Conservation (phyloP, 306 rosid species). For the Crataegus laevigata region DNA sequence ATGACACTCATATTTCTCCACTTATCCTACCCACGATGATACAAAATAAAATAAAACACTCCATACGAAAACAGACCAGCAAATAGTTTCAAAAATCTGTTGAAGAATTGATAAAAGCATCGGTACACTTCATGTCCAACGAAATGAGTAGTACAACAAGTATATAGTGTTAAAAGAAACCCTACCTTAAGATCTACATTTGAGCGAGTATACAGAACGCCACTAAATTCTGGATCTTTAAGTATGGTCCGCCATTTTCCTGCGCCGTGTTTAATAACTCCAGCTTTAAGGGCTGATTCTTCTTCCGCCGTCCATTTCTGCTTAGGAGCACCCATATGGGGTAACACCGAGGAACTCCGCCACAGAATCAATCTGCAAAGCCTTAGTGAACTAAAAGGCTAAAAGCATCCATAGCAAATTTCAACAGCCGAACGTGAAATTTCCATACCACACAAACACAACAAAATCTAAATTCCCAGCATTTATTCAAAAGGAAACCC, state of each 20-base stretch:
- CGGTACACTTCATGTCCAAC: neutral
- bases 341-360: conserved; percentile 17
- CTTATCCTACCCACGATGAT: conserved; percentile 58
- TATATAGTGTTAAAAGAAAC: conserved; percentile 8
- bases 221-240: conserved; percentile 80
- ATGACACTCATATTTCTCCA: conserved; percentile 97
- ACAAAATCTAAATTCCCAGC: neutral
- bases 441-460: neutral
- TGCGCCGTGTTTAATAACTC: conserved; percentile 92
- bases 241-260: conserved; percentile 98
- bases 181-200: conserved; percentile 96
- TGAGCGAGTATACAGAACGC: conserved; percentile 73
- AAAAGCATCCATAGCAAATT: neutral
- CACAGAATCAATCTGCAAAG: conserved; percentile 24
- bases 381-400: neutral
- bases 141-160: neutral
- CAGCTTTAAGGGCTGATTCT: conserved; percentile 93
- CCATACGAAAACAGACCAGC: neutral
- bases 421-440: neutral
- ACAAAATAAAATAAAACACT: conserved; percentile 8
- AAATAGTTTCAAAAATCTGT: conserved; percentile 3
- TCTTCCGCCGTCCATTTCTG: conserved; percentile 93
- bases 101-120: neutral
- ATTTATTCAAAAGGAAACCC: neutral
- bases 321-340: conserved; percentile 93